These are phyloP conservation scores for Cercospora berteroae DNA, from an alignment of 2,329 filamentous ascomycete species.

Conservation along the genomic window DNA sequence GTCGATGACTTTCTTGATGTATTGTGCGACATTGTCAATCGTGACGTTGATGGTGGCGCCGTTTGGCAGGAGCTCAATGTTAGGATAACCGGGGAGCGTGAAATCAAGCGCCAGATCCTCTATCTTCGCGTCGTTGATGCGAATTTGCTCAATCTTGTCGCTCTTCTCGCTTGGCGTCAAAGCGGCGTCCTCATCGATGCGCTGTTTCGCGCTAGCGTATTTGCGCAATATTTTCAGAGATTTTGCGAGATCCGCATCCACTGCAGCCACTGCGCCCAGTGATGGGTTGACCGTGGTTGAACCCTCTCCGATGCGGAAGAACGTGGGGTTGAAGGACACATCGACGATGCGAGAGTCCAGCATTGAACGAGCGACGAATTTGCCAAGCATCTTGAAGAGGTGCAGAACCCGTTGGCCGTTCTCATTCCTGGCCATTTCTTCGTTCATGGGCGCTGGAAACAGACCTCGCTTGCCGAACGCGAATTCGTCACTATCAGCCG, in stretches of 20 bases:
- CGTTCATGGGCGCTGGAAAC: constrained; percentile 87
- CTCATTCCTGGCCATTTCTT: constrained; percentile 69
- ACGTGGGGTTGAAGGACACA: constrained; percentile 93
- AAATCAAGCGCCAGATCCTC: constrained; percentile 93
- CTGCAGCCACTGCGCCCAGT: constrained; percentile 81
- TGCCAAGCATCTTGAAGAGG: constrained; percentile 88
- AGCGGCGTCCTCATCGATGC: constrained; percentile 68
- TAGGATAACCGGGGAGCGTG: constrained; percentile 84
- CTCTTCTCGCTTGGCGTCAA: constrained; percentile 70
- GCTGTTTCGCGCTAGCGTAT: constrained; percentile 78
- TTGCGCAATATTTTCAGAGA: constrained; percentile 85
- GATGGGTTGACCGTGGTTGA: constrained; percentile 70
- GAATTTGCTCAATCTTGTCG: constrained; percentile 65
- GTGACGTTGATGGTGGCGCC: constrained; percentile 75
- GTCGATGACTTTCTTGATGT: constrained; percentile 86
- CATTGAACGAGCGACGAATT: constrained; percentile 97
- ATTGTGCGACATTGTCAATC: constrained; percentile 86
- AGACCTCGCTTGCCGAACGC: constrained; percentile 80
- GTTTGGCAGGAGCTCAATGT: constrained; percentile 75
- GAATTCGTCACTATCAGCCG: constrained; percentile 69
- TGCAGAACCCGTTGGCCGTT: constrained; percentile 85
- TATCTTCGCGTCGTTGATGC: constrained; percentile 71
- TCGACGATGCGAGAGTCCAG: constrained; percentile 97
- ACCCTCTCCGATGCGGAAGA: constrained; percentile 87
- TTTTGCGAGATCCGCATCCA: constrained; percentile 80